Evolutionary conservation across 176 grass and related monocot species (phyloP), one percentile per base, ranked within the genome.

Genomic region (Carex kokanica): DNA sequence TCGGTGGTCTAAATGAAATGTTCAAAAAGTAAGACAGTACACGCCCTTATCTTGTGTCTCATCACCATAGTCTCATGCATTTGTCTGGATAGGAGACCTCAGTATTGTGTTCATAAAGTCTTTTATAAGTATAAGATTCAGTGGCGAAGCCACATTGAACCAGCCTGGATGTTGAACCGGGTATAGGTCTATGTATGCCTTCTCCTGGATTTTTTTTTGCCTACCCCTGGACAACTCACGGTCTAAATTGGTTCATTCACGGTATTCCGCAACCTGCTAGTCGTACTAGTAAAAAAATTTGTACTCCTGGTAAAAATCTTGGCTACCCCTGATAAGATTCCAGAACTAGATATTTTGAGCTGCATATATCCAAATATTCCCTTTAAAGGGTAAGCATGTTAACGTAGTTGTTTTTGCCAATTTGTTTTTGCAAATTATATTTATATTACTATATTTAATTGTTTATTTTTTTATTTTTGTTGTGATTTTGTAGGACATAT

Each of bases 1-100:
- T 89, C 25, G 88, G 93, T 86, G 85, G 83, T 83, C 82, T 95
- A 58, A 71, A 71, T 14, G 93, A 95, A 85, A 99, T 99, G 96
- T 90, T 95, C 86, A 85, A 85, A 90, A 99, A 99, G 93, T 93
- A 95, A 89, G 84, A 78, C 85, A 54, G 2, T 14, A 9, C 29
- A 2, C 71, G 14, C 71, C 45, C n/a, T 27, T 5, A 2, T 66
- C 12, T 23, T 4, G 29, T 74, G 20, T 27, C 45, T 74, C 12
- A 53, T 52, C 23, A 49, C 21, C 18, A 49, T 74, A 74, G 11
- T 52, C 43, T 74, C 71, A 16, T 53, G 23, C 2, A 53, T 2
- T 29, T 29, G 45, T 53, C 71, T 74, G 41, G 23, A 74, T 15
- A 53, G 71, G 20, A 21, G 20, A 74, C 5, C 15, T 38, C 71